Conservation (phyloP, 2,329 filamentous ascomycete species). For the Triangularia setosa region DNA sequence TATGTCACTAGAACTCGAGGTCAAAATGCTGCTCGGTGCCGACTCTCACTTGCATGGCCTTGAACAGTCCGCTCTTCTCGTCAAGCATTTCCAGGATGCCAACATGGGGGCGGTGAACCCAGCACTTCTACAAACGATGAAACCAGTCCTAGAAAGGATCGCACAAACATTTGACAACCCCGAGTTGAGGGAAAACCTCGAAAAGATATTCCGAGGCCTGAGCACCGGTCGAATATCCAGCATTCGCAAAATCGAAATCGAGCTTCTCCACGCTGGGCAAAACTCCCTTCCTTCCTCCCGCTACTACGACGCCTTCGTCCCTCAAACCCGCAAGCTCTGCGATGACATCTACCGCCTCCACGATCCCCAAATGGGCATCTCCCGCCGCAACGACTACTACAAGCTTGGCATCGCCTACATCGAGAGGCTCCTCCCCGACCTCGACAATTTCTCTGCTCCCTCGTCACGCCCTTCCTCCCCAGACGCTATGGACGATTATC, state of each 20-base stretch:
- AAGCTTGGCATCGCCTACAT: conserved; percentile 39
- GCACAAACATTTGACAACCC: conserved; percentile 13
- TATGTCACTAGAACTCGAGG: conserved; percentile 43
- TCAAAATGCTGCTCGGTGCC: conserved; percentile 36
- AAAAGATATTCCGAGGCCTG: conserved; percentile 34
- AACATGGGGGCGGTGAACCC: conserved; percentile 28
- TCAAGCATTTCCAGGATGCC: conserved; percentile 37
- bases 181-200: not conserved
- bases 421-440: conserved; percentile 34
- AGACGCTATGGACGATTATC: conserved; percentile 16
- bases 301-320: conserved; percentile 42
- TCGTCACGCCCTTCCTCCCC: not conserved
- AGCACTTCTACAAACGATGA: conserved; percentile 35
- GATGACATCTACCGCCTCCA: conserved; percentile 41
- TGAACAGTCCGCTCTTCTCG: conserved; percentile 14
- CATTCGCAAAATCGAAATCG: conserved; percentile 47
- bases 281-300: conserved; percentile 35
- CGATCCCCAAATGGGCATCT: conserved; percentile 23
- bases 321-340: conserved; percentile 39
- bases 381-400: conserved; percentile 41
- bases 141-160: conserved; percentile 36
- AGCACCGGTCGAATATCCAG: conserved; percentile 36
- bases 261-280: conserved; percentile 49
- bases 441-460: not conserved
- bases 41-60: conserved; percentile 32